phyloP scores from a whole-genome alignment of 768 basidiomycete species.

The Hemileccinum rubropunctum region DNA sequence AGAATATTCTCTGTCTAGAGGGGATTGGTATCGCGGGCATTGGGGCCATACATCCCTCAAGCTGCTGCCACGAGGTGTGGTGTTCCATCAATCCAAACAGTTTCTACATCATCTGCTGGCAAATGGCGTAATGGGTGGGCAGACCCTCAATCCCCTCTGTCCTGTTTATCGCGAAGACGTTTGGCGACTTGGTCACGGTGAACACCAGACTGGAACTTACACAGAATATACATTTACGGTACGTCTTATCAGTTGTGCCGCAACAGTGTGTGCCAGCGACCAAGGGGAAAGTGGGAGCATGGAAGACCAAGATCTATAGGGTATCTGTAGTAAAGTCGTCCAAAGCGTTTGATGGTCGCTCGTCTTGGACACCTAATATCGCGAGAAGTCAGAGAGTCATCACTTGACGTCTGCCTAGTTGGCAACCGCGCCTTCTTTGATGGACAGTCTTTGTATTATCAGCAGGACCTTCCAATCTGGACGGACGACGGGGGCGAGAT shows the following conservation, averaged over 20 bases:
- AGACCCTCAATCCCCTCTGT: conserved; percentile 2
- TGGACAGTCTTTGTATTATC: no score
- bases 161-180: conserved; percentile 12
- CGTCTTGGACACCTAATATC: no score
- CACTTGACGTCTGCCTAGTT: no score
- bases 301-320: conserved; percentile 40
- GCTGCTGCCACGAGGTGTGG: conserved; percentile 30
- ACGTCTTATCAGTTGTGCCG: conserved; percentile 35
- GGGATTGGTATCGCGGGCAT: conserved; percentile 35
- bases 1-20: conserved; percentile 55
- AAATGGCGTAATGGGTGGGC: conserved; percentile 12
- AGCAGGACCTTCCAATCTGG: no score
- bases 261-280: conserved; percentile 40
- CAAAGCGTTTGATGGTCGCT: no score
- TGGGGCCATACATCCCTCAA: no score
- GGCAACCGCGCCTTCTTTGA: no score
- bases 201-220: conserved; percentile 11
- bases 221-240: conserved; percentile 10
- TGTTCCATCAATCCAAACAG: conserved; percentile 34
- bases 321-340: conserved; percentile 45
- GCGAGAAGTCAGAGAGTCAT: no score
- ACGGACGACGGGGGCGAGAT: no score
- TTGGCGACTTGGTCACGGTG: background rate
- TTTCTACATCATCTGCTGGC: conserved; percentile 10
- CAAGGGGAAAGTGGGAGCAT: conserved; percentile 47